Base-by-base conservation (phyloP, 179 eudicot genomes). In the Drosera spatulata region DNA sequence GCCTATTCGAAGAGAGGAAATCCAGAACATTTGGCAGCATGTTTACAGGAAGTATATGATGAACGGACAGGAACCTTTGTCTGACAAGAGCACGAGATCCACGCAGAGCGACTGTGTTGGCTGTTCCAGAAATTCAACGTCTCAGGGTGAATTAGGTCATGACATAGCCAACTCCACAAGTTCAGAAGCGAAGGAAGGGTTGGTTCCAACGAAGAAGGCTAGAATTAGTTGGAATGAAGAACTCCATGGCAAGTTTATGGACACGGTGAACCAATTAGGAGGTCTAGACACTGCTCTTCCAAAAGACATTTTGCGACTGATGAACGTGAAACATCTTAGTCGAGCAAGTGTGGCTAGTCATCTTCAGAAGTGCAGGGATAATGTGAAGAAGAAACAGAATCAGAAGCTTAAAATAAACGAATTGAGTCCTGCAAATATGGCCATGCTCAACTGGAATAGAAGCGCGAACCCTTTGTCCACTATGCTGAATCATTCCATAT, bases 11-110 rank as follows among this genome's bases (percentile, higher is more conserved):
- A 6, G 44, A 3, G 43, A 50, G 11, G 64, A 61, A 4, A 41
- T 75, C 37, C 46, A 67, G 55, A 52, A 44, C 39, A 67, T 75
- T 38, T 75, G 79, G 79, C 69, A 71, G 56, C 79, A 75, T 44
- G 73, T 75, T 0, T 60, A 43, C 33, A 68, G 75, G 2, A 71
- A 75, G 3, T 60, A 22, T 22, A 15, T 55, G 49, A 22, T 2
- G 42, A 41, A 9, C 59, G 60, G 56, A 64, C 51, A 57, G 33
- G 39, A 12, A 5, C 56, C 39, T 39, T 6, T 14, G 56, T 10
- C 38, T 6, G 5, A 13, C 38, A 37, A 2, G 12, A 5, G 6
- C 5, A 10, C 5, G 38, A 6, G 13, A 40, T 2, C 13, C 38
- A 15, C 14, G 39, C 37, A 22, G 50, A 37, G 33, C 3, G 56